These are phyloP conservation scores for Persicaria tinctoria DNA, from an alignment of 148 eudicot species.

Conservation along the genomic window DNA sequence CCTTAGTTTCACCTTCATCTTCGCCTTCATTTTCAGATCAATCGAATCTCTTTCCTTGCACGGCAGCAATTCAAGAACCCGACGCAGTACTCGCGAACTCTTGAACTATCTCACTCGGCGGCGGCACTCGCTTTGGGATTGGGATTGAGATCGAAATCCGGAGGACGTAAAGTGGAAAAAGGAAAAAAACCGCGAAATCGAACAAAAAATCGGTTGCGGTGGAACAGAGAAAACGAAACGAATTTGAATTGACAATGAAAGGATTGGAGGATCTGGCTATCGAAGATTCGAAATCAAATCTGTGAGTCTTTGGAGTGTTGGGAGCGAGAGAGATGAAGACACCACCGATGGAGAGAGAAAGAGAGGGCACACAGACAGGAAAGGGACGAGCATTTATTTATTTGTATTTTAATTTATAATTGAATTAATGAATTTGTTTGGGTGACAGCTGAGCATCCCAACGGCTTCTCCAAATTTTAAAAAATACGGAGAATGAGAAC, in stretches of 20 bases:
- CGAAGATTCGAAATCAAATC: not conserved
- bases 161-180: too few relatives aligned
- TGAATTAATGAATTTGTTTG: not conserved
- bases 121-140: not conserved
- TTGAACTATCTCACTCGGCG: not conserved
- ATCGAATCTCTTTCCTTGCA: not conserved
- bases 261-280: not conserved
- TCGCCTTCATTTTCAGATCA: conserved; percentile 18
- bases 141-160: not conserved
- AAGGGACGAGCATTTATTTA: not conserved
- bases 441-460: conserved; percentile 1
- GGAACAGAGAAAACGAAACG: not conserved
- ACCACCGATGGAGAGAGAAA: conserved; percentile 9
- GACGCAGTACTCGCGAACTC: not conserved
- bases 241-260: not conserved
- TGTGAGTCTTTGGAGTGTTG: conserved; percentile 2
- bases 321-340: conserved; percentile 10
- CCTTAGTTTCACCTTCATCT: conserved; percentile 36
- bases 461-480: too few relatives aligned
- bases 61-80: not conserved
- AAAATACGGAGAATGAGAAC: too few relatives aligned
- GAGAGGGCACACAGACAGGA: not conserved
- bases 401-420: not conserved
- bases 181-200: not conserved
- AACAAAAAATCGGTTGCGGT: not conserved